phyloP scores from a whole-genome alignment of 345 rosid genomes.

The Citropsis articulata region DNA sequence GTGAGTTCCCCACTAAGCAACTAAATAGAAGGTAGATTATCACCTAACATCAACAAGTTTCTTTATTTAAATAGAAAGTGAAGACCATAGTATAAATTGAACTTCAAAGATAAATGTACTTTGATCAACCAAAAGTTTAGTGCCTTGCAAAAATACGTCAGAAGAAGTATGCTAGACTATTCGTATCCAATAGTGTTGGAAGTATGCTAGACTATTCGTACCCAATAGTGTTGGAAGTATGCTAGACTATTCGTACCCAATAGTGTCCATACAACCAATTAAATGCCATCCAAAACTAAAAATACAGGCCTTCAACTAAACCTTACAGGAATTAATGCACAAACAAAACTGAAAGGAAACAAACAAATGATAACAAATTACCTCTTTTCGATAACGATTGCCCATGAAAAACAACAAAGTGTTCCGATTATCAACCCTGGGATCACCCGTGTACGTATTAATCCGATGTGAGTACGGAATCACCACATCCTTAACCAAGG shows the following conservation, averaged over 20 bases:
- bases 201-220: background rate
- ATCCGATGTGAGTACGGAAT: constrained; percentile 90
- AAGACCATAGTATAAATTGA: background rate
- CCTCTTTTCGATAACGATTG: constrained; percentile 91
- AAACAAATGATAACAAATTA: constrained; percentile 19
- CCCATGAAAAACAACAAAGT: constrained; percentile 98
- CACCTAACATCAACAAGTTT: background rate
- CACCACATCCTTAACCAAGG: constrained; percentile 83
- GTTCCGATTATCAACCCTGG: constrained; percentile 55
- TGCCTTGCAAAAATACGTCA: background rate
- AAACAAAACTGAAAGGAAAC: background rate
- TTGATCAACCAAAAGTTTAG: background rate
- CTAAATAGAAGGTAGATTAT: background rate
- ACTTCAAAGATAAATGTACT: background rate
- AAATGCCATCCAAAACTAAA: background rate
- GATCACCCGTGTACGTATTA: constrained; percentile 59
- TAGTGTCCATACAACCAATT: background rate
- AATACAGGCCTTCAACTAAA: background rate
- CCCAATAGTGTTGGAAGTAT: background rate
- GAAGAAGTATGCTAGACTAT: background rate
- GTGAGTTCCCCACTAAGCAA: background rate
- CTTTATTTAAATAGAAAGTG: background rate
- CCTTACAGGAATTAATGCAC: background rate
- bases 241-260: background rate
- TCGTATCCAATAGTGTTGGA: background rate